phyloP scores from a whole-genome alignment of 345 rosid species.

The Gossypium australe region DNA sequence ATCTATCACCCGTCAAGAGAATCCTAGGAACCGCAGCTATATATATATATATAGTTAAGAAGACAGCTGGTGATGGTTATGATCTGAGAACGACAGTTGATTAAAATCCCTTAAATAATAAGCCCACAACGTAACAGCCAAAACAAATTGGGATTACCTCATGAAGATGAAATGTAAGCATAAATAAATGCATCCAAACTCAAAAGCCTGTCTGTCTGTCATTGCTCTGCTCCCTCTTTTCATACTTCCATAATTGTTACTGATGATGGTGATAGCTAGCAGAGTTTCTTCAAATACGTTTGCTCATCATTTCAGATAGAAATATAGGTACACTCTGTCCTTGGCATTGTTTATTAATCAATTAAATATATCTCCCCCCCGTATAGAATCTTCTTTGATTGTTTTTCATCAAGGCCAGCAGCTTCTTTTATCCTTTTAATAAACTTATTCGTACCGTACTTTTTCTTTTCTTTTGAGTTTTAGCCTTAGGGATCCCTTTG shows the following conservation, averaged over 20 bases:
- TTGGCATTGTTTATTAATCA: neutral
- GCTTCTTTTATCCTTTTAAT: neutral
- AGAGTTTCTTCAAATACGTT: constrained; percentile 2
- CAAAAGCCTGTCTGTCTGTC: constrained; percentile 14
- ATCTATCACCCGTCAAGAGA: no score
- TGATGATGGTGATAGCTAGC: constrained; percentile 23
- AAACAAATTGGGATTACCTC: neutral
- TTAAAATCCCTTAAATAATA: neutral
- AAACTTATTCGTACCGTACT: neutral
- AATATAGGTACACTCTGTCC: neutral
- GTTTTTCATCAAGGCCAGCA: neutral
- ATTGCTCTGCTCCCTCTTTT: neutral
- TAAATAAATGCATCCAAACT: neutral
- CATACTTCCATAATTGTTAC: constrained; percentile 17
- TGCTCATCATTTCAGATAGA: neutral
- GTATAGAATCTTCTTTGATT: neutral
- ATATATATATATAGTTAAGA: no score
- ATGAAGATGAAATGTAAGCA: no score
- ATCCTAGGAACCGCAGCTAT: neutral
- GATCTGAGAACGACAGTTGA: neutral
- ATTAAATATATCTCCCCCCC: neutral
- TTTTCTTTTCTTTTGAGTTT: no score
- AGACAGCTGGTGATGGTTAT: neutral
- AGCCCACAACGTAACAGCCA: neutral
- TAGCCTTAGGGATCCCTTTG: neutral